A percentile compares a stretch with the other conserved stretches of the same genome.
phyloP scores from a whole-genome alignment of 2,329 filamentous ascomycete species.

The Aspergillus sp. region DNA sequence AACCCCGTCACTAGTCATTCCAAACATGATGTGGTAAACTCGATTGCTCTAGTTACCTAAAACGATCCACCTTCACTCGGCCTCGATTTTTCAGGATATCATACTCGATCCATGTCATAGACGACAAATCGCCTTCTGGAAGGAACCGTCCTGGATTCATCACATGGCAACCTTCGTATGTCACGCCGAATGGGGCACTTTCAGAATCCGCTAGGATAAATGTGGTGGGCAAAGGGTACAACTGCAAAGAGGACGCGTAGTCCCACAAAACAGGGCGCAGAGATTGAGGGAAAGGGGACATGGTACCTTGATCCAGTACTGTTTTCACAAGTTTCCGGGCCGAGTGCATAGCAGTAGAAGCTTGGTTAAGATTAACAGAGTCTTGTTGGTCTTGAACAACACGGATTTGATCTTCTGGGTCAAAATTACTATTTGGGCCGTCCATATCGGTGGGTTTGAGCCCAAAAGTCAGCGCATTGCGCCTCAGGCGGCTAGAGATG shows the following conservation, averaged over 20 bases:
- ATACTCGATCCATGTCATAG: constrained; percentile 86
- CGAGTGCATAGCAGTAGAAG: constrained; percentile 40
- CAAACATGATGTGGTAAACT: background rate
- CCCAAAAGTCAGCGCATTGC: constrained; percentile 72
- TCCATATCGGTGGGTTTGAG: constrained; percentile 26
- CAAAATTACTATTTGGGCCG: constrained; percentile 23
- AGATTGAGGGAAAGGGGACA: constrained; percentile 81
- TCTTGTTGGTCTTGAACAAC: constrained; percentile 20
- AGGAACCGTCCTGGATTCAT: constrained; percentile 86
- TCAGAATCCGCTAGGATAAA: constrained; percentile 81
- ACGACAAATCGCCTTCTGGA: constrained; percentile 65
- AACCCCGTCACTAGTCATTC: background rate
- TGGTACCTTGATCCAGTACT: constrained; percentile 82
- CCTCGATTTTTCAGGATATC: constrained; percentile 64
- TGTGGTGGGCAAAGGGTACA: constrained; percentile 86
- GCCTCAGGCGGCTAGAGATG: constrained; percentile 73
- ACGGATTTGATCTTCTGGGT: constrained; percentile 29
- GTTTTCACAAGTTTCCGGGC: constrained; percentile 85
- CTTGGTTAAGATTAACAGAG: constrained; percentile 15
- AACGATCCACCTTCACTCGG: constrained; percentile 61
- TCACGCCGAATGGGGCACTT: constrained; percentile 78
- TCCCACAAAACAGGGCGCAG: constrained; percentile 88
- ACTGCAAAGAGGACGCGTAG: constrained; percentile 69
- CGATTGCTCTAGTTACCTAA: constrained; percentile 36
- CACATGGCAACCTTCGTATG: constrained; percentile 93